Evolutionary conservation across 768 basidiomycete genomes (phyloP), one percentile per base, ranked within the genome.

Genomic region (Russula vinacea): DNA sequence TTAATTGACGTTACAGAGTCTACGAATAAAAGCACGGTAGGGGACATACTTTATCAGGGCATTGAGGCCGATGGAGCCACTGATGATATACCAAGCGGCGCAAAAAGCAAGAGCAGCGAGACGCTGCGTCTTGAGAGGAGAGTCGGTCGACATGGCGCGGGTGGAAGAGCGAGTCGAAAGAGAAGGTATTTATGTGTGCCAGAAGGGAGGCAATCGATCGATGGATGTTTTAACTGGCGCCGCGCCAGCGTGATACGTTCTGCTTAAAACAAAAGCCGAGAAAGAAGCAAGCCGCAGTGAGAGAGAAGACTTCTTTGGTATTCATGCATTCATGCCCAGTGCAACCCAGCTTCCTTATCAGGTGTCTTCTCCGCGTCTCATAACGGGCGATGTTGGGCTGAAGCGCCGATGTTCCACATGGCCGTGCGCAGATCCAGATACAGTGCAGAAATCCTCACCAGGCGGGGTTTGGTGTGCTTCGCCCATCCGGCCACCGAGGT

Each of bases 41-140:
- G 33, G 45, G 5, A 56, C 70, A 9, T 19, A 75, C 72, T 75
- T 71, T 69, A 75, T 62, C 68, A 75, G 72, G 49, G 74, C 73
- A 71, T 76, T 71, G 53, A 75, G 70, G 58, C 72, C 72, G 26
- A 74, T 58, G 39, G 68, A 69, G 56, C 72, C 60, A 55, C 71
- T 68, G 55, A 75, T 62, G 70, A 73, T 59, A 66, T 70, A 70
- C 61, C 74, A 74, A 56, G 67, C 70, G 67, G 70, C 71, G 60
- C 70, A 56, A 57, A 77, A 69, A 56, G 68, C 65, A 63, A 75
- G 72, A 22, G 74, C 57, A 44, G 59, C 59, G 68, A 75, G 65
- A 59, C 72, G 74, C 42, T 70, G 56, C 32, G 57, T 65, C 52
- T 58, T 58, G 44, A 67, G 54, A 51, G 60, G 61, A 13, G 55